phyloP scores from a whole-genome alignment of 2,329 filamentous ascomycete genomes.

The Aspergillus jensenii region DNA sequence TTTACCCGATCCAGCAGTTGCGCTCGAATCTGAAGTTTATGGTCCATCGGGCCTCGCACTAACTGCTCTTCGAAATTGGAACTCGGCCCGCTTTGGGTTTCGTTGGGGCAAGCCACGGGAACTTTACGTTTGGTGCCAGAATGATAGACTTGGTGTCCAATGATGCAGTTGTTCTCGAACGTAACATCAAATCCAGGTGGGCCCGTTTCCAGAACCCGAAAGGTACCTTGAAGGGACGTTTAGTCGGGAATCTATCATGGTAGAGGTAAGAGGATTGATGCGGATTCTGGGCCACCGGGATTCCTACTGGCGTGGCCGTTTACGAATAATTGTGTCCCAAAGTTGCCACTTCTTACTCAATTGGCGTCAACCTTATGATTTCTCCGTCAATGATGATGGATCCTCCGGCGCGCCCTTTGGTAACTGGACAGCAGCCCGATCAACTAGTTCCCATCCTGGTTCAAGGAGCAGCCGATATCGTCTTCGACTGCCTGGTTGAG shows the following conservation, averaged over 20 bases:
- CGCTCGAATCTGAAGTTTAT: conserved; percentile 4
- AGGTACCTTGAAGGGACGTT: conserved; percentile 14
- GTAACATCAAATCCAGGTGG: conserved; percentile 14
- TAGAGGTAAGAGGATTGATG: conserved; percentile 1
- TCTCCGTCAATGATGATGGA: conserved; percentile 9
- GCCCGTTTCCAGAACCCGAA: conserved; percentile 10
- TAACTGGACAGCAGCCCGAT: conserved; percentile 4
- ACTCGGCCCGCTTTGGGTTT: conserved; percentile 12
- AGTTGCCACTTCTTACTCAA: conserved; percentile 10
- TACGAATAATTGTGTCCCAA: conserved; percentile 2
- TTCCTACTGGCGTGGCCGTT: conserved; percentile 4
- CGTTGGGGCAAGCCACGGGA: conserved; percentile 17
- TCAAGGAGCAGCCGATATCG: conserved; percentile 5
- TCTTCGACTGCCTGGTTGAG: conserved; percentile 2
- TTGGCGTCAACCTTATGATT: conserved; percentile 15
- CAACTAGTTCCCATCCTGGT: conserved; percentile 2
- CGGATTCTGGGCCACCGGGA: conserved; percentile 15
- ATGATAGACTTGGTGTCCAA: conserved; percentile 11
- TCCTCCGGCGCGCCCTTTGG: conserved; percentile 11
- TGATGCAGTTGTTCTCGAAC: conserved; percentile 12
- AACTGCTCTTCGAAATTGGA: conserved; percentile 5
- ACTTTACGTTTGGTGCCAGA: conserved; percentile 20
- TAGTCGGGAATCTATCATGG: conserved; percentile 6
- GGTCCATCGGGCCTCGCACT: conserved; percentile 2
- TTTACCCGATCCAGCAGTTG: conserved; percentile 14